Evolutionary conservation across 257 asterid genomes (phyloP), one percentile per base, ranked within the genome.

Genomic region (Petunia axillaris): DNA sequence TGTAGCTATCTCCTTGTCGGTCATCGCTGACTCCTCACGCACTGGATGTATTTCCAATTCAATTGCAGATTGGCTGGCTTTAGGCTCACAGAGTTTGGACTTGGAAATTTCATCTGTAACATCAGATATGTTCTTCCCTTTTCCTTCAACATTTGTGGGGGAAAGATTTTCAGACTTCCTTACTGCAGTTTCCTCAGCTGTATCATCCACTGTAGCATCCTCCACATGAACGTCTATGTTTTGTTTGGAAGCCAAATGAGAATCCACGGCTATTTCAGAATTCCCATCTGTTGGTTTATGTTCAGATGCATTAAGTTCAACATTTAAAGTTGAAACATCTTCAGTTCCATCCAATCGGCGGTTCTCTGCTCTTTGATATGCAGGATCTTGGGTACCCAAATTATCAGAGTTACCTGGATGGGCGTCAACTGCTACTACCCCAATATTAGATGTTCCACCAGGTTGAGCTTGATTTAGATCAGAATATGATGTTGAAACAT

Each of bases 401-500:
- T 50, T 53, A 58, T 41, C 76, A 41, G 79, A 54, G 55, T 13
- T 64, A 14, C 54, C 35, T 36, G 60, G 73, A 8, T 54, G 52
- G 80, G 54, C 53, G 36, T 35, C 50, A 6, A 38, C 44, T 71
- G 57, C 41, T 75, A 67, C 76, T 76, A 53, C 58, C 43, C 73
- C 82, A 44, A 60, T 78, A 48, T 73, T 63, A 70, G 52, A 65
- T 35, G 68, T 64, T 14, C 55, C 73, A 14, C 60, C 40, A 35
- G 73, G 71, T 50, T 53, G 55, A 8, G 64, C 6, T 57, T 59
- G 84, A 68, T 50, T 65, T 64, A 50, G 41, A 78, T 63, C 84
- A 85, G 84, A 62, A 73, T 54, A 39, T 58, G 83, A 76, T 43
- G 64, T 35, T 35, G 75, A 62, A 10, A 54, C 79, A 60, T 35